phyloP scores from a whole-genome alignment of 768 basidiomycete genomes.

The Podaxis sp. region DNA sequence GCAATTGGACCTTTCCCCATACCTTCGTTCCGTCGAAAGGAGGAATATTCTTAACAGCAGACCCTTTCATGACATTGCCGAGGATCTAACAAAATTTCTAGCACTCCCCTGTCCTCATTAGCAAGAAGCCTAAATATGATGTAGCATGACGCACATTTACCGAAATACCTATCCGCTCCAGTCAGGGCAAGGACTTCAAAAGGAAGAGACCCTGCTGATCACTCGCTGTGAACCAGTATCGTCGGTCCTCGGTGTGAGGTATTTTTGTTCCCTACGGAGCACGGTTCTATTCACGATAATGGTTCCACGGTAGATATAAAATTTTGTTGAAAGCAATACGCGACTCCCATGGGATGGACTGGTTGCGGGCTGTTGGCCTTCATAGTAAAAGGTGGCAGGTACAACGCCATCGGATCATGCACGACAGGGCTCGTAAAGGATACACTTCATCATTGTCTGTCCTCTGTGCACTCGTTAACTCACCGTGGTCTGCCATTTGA shows the following conservation, averaged over 20 bases:
- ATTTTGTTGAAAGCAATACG: background rate
- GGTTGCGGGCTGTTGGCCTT: background rate
- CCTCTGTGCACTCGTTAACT: background rate
- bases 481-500: conserved; percentile 4
- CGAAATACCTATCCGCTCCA: background rate
- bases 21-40: background rate
- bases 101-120: background rate
- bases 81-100: conserved; percentile 1
- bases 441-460: background rate
- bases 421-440: background rate
- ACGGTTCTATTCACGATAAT: background rate
- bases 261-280: background rate
- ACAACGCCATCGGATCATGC: background rate
- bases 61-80: conserved; percentile 5
- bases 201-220: background rate
- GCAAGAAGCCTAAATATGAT: background rate
- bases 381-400: background rate
- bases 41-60: background rate
- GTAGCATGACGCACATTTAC: conserved; percentile 1
- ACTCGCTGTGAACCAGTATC: background rate
- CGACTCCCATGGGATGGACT: background rate
- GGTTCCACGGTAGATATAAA: background rate
- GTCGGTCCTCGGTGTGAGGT: background rate
- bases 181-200: background rate
- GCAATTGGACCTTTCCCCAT: background rate